Conservation (phyloP, 2,329 filamentous ascomycete species). For the Hymenoscyphus linearis region DNA sequence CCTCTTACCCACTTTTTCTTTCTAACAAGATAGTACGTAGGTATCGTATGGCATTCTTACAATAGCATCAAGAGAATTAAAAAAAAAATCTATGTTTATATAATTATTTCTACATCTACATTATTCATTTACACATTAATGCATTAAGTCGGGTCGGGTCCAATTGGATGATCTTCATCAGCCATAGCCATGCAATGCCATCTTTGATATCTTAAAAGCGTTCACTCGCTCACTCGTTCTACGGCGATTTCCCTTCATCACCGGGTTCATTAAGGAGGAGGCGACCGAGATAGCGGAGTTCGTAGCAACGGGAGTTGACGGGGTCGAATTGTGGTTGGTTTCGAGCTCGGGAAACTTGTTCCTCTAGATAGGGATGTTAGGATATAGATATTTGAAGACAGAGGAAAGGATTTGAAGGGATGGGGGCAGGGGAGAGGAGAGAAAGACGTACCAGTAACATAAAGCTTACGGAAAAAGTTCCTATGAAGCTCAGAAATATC, state of each 20-base stretch:
- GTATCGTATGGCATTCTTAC: too few species aligned
- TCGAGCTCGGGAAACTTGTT: slow-evolving; percentile 24
- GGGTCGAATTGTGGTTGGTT: slow-evolving; percentile 22
- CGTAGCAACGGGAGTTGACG: slow-evolving; percentile 43
- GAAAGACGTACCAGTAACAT: slow-evolving; percentile 49
- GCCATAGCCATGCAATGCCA: background rate
- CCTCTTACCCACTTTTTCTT: too few species aligned
- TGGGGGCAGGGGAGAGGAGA: background rate
- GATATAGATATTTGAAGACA: background rate
- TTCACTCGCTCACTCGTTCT: too few species aligned
- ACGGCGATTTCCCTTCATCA: background rate
- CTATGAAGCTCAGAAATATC: slow-evolving; percentile 36
- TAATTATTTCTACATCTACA: background rate
- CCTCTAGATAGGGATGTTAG: slow-evolving; percentile 21
- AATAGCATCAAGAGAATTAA: background rate
- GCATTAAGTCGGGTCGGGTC: background rate
- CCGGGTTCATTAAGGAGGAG: slow-evolving; percentile 11
- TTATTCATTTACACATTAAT: slow-evolving; percentile 1
- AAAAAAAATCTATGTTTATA: background rate
- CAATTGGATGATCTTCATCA: background rate
- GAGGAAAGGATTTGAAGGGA: background rate
- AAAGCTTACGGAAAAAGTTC: slow-evolving; percentile 51
- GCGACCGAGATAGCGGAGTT: slow-evolving; percentile 39
- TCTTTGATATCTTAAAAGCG: background rate
- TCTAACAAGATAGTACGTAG: too few species aligned